These are phyloP conservation scores for Acanthamoeba pearcei DNA, from an alignment of 208 protist genomes.

Conservation along the genomic window DNA sequence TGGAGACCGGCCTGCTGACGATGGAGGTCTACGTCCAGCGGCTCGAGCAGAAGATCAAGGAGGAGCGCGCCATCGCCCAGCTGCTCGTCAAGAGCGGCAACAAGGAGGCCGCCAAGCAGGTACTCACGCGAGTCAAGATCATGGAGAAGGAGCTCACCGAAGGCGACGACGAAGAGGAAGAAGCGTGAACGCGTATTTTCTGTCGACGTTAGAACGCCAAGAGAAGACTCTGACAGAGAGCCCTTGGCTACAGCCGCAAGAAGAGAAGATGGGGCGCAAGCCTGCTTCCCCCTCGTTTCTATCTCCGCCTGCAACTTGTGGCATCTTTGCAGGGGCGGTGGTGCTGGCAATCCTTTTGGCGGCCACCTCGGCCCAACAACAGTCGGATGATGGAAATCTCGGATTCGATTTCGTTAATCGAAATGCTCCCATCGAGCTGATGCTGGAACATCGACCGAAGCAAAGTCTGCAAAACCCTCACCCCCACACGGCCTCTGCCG, in stretches of 20 bases:
- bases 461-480: not conserved
- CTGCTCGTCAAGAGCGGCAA: constrained; percentile 10
- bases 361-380: not conserved
- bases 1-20: constrained; percentile 44
- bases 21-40: constrained; percentile 39
- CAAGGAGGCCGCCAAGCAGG: constrained; percentile 6
- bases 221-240: not conserved
- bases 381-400: not conserved
- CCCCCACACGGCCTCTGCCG: not conserved
- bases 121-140: constrained; percentile 59
- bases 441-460: constrained; percentile 2
- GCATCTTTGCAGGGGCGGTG: not conserved
- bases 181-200: not conserved
- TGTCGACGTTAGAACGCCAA: not conserved
- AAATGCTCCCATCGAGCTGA: not conserved
- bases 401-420: not conserved
- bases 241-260: not conserved
- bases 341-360: not conserved
- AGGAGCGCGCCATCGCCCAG: not conserved
- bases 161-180: constrained; percentile 37
- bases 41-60: not conserved
- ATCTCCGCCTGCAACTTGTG: not conserved
- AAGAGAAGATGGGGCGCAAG: constrained; percentile 19
- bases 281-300: constrained; percentile 7
- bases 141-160: constrained; percentile 74